Base-by-base conservation (phyloP, 129 eudicot genomes). In the Lactuca sativa region DNA sequence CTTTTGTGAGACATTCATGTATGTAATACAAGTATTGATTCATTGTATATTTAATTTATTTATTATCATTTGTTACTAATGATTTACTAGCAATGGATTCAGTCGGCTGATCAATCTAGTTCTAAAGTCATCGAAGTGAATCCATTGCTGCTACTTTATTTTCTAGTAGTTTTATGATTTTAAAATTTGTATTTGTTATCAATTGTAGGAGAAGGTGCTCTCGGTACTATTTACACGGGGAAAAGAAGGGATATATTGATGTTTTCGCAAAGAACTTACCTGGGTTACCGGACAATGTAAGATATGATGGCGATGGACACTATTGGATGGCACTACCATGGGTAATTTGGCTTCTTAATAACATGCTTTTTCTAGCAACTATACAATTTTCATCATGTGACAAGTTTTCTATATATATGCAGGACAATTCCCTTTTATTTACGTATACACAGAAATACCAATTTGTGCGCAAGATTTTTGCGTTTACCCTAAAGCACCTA, bases 1-100 rank as follows among this genome's bases (percentile, higher is more conserved):
- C 81, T 84, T 84, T 70, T 92, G 96, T 7, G 98, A 92, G 74
- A 86, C 88, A 38, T 71, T 84, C 25, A n/a, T 88, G 97, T 88
- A 74, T 0, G 52, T 47, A 9, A 47, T 47, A 47, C 3, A 47
- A 9, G 52, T 47, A 11, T 47, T 47, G 15, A 4, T 47, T 47
- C 15, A 4, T 11, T 11, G n/a, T 11, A 2, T 47, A 4, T 47
- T 15, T 47, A 47, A 10, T 12, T 37, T 65, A 43, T 40, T 16
- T 25, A 25, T 25, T 25, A 0, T 0, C 2, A 1, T 25, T 25
- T 25, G 30, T 25, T 25, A 25, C 30, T 25, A n/a, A 48, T 14
- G 9, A 8, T 31, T 13, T 5, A 36, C 5, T 36, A 36, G 38
- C 38, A 36, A 43, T 3, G 49, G 49, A 47, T 47, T 10, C 3